Evolutionary conservation across 176 grass and related monocot species (phyloP).

Genomic region (Pharus latifolius): DNA sequence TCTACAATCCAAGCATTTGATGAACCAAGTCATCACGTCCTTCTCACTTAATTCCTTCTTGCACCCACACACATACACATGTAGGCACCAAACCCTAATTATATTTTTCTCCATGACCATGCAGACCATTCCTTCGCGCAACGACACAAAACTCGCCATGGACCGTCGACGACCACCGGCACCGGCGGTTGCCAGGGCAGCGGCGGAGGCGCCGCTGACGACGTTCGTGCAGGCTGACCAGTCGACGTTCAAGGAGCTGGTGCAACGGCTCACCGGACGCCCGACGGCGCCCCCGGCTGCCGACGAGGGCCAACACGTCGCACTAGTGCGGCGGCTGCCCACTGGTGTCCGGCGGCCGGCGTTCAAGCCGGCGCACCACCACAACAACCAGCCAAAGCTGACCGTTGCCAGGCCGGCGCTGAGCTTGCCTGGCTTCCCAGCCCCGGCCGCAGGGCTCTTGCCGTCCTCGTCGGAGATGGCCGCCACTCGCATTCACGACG

Average conservation of each 20-base stretch:
- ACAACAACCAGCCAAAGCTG: constrained; percentile 32
- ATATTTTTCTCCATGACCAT: too few relatives aligned
- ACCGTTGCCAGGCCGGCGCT: constrained; percentile 24
- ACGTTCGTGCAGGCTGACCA: constrained; percentile 42
- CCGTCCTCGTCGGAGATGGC: constrained; percentile 18
- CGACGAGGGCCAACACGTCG: background rate
- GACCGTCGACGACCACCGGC: constrained; percentile 9
- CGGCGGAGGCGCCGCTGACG: constrained; percentile 2
- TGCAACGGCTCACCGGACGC: constrained; percentile 45
- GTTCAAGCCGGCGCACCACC: too few relatives aligned
- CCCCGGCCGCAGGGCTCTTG: background rate
- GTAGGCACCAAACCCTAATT: too few relatives aligned
- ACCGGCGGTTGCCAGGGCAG: background rate
- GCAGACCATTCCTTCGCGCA: constrained; percentile 44
- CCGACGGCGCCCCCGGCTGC: too few relatives aligned
- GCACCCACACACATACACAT: too few relatives aligned
- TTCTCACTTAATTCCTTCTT: too few relatives aligned
- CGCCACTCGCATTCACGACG: background rate
- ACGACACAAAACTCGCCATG: constrained; percentile 26
- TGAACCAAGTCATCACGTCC: too few relatives aligned
- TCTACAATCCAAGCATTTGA: too few relatives aligned
- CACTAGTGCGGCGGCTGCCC: too few relatives aligned
- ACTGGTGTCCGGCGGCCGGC: too few relatives aligned
- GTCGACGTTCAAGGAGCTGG: constrained; percentile 45
- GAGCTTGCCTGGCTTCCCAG: background rate